These are phyloP conservation scores for Citrus glauca DNA, from an alignment of 345 rosid genomes.

Conservation along the genomic window DNA sequence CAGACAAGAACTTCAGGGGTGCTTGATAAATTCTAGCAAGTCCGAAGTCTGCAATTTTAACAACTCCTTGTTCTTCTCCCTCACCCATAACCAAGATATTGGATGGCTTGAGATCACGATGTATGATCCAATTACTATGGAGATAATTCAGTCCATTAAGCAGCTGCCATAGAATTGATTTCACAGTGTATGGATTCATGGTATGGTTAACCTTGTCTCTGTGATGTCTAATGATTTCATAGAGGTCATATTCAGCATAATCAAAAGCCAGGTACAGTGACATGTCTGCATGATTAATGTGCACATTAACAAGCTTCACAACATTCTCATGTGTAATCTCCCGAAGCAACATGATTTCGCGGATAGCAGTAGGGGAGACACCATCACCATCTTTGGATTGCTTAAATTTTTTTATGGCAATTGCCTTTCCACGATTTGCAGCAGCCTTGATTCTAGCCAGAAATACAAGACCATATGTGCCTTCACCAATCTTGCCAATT, in stretches of 20 bases:
- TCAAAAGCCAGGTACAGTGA: constrained; percentile 95
- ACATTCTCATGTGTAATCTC: constrained; percentile 96
- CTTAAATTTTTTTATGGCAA: constrained; percentile 97
- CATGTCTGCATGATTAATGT: constrained; percentile 93
- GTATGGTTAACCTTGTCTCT: constrained; percentile 69
- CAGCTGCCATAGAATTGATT: constrained; percentile 96
- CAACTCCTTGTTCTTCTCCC: constrained; percentile 92
- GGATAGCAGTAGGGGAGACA: constrained; percentile 98
- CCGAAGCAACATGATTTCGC: constrained; percentile 96
- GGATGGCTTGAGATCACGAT: constrained; percentile 96
- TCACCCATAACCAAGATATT: constrained; percentile 99
- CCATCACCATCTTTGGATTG: constrained; percentile 99
- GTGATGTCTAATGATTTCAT: constrained; percentile 91
- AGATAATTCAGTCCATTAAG: constrained; percentile 96
- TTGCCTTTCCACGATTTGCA: constrained; percentile 75
- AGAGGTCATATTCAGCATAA: constrained; percentile 93
- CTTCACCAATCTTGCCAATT: constrained; percentile 98
- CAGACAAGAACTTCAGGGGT: constrained; percentile 75
- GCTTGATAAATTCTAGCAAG: constrained; percentile 96
- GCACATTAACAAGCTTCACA: constrained; percentile 96
- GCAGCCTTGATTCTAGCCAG: constrained; percentile 76
- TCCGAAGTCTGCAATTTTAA: constrained; percentile 97
- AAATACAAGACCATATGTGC: constrained; percentile 97
- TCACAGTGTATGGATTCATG: constrained; percentile 79
- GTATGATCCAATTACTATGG: constrained; percentile 98